A percentile compares a stretch with the other conserved stretches of the same genome.
These are phyloP conservation scores for Acacia pycnantha DNA, from an alignment of 331 rosid genomes.

Conservation along the genomic window DNA sequence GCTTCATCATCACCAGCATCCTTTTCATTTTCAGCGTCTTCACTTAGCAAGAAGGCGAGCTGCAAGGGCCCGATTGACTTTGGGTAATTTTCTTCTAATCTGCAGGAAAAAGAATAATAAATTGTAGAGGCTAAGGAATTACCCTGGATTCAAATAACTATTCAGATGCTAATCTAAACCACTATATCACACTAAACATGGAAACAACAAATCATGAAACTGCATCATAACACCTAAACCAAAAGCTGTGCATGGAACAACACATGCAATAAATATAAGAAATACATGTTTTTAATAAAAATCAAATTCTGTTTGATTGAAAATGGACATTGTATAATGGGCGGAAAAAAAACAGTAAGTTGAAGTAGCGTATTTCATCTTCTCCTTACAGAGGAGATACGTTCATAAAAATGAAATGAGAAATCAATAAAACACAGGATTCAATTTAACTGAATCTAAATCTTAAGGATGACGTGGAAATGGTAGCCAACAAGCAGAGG, in stretches of 20 bases:
- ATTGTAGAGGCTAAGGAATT: slow-evolving; percentile 18
- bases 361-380: neutral
- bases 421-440: neutral
- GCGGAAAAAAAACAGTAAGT: neutral
- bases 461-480: neutral
- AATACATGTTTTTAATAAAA: neutral
- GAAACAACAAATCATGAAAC: neutral
- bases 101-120: slow-evolving; percentile 34
- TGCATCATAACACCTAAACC: neutral
- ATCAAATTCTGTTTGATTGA: neutral
- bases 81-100: slow-evolving; percentile 80
- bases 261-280: neutral
- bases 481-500: neutral
- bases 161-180: slow-evolving; percentile 17
- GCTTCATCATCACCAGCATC: slow-evolving; percentile 30
- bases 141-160: neutral
- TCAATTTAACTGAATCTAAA: neutral
- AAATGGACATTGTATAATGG: neutral
- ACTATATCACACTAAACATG: neutral
- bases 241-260: neutral
- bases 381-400: neutral
- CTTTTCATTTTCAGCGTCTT: slow-evolving; percentile 58
- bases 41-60: slow-evolving; percentile 60
- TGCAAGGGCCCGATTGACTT: slow-evolving; percentile 71
- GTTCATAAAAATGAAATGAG: neutral